phyloP scores from a whole-genome alignment of 2,329 filamentous ascomycete species.

The Neurospora crassa region DNA sequence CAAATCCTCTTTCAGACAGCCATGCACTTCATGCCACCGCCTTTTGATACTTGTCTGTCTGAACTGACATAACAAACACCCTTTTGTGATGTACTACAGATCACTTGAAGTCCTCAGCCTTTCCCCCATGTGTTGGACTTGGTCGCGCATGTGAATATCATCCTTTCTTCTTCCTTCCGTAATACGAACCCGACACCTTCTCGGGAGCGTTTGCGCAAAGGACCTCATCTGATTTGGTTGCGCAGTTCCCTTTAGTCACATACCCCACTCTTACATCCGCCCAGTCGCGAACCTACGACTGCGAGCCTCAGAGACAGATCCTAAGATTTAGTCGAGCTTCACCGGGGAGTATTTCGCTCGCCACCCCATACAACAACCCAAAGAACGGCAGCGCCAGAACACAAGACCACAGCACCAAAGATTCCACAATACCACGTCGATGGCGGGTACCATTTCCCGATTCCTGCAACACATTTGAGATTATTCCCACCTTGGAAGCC shows the following conservation, averaged over 20 bases:
- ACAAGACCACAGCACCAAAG: not conserved
- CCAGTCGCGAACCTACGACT: not conserved
- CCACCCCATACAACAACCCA: not conserved
- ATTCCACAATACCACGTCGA: not conserved
- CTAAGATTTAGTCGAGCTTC: not conserved
- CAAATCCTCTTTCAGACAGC: not conserved
- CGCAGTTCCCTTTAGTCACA: not conserved
- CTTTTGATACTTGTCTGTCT: not conserved
- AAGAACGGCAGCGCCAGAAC: not conserved
- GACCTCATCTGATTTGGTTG: not conserved
- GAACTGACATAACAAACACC: not conserved
- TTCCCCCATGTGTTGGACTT: not conserved
- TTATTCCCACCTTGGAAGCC: not conserved
- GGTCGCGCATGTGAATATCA: not conserved
- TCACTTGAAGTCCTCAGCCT: not conserved
- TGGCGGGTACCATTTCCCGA: not conserved
- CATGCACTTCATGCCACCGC: not conserved
- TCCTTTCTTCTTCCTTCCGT: not conserved
- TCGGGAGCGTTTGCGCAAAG: not conserved
- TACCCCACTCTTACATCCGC: not conserved
- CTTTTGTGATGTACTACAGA: not conserved
- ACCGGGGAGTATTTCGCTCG: not conserved
- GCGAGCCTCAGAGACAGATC: not conserved
- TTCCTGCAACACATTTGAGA: not conserved
- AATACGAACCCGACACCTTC: not conserved